Conservation (phyloP, 345 rosid genomes). For the Populus davidiana region DNA sequence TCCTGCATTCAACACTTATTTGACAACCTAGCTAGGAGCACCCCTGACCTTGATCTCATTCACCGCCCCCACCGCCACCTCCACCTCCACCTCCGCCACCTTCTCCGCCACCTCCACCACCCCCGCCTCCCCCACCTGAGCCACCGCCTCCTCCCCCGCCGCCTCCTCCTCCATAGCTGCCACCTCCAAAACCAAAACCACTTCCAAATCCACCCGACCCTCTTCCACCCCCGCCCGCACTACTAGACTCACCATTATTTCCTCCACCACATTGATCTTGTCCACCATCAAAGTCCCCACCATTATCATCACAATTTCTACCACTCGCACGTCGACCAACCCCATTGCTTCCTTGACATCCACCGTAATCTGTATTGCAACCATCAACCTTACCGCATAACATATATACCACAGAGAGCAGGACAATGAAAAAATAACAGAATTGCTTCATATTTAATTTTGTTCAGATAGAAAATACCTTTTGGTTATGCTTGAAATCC, state of each 20-base stretch:
- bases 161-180: conserved; percentile 7
- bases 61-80: background rate
- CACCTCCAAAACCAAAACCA: conserved; percentile 15
- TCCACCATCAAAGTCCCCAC: background rate
- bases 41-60: background rate
- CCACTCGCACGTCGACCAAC: background rate
- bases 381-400: conserved; percentile 2
- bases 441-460: conserved; percentile 4
- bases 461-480: background rate
- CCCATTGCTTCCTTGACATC: background rate
- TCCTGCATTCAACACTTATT: too few relatives aligned
- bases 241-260: background rate
- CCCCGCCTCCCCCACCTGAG: background rate
- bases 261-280: background rate
- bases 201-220: conserved; percentile 8
- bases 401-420: background rate
- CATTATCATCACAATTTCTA: too few relatives aligned
- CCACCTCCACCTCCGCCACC: too few relatives aligned
- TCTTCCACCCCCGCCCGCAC: conserved; percentile 1
- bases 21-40: too few relatives aligned
- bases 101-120: background rate
- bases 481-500: background rate
- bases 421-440: background rate
- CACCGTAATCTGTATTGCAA: background rate
- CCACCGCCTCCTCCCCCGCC: conserved; percentile 3